phyloP scores from a whole-genome alignment of 345 rosid species.

The Noccaea caerulescens region DNA sequence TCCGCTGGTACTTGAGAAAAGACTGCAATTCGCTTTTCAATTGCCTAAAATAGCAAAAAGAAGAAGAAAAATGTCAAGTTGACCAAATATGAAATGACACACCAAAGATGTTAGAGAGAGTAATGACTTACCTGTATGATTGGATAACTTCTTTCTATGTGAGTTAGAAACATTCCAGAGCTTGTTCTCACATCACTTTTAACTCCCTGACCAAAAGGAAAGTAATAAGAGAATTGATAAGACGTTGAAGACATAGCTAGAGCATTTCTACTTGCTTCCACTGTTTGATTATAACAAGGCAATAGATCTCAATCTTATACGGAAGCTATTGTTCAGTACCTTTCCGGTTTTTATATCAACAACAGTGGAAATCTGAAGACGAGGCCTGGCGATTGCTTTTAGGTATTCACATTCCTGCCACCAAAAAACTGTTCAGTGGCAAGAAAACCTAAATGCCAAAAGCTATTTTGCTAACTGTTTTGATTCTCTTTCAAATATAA shows the following conservation, averaged over 20 bases:
- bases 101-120: constrained; percentile 5
- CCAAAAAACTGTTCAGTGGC: no score
- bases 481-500: background rate
- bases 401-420: constrained; percentile 98
- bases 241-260: constrained; percentile 9
- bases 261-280: background rate
- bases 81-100: background rate
- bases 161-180: constrained; percentile 91
- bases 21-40: constrained; percentile 89
- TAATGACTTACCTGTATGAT: constrained; percentile 70
- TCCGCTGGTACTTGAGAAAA: constrained; percentile 92
- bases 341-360: constrained; percentile 92
- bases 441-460: no score
- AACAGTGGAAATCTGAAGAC: constrained; percentile 80
- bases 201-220: constrained; percentile 60
- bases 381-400: constrained; percentile 75
- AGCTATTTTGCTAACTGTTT: no score
- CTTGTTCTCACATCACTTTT: constrained; percentile 93
- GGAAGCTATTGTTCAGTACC: constrained; percentile 49
- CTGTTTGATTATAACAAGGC: background rate
- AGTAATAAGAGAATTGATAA: background rate
- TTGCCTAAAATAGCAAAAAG: constrained; percentile 55
- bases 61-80: constrained; percentile 5
- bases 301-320: no score
- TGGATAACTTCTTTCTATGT: constrained; percentile 72